Base-by-base conservation (phyloP, 2,329 filamentous ascomycete species). In the Mycosphaerella arachidis region DNA sequence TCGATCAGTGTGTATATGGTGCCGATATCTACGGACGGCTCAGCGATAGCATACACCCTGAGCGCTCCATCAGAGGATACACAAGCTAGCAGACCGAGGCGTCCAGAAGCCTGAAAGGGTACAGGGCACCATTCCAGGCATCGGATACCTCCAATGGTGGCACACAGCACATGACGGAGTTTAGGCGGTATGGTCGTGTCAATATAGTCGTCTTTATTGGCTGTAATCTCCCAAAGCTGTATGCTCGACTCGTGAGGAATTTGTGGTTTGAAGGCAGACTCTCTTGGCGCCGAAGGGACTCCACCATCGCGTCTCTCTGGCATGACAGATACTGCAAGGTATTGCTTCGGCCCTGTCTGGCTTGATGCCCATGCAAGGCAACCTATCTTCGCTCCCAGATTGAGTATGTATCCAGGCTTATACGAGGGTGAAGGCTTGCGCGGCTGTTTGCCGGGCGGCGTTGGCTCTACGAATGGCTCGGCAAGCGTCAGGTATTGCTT, bases 51-150 rank as follows among this genome's bases (percentile, higher is more conserved):
- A 35, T 87, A 68, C 4, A 87, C 76, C 58, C 83, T 76, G 4
- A 84, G 71, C 51, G 71, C 75, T 5, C 85, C 85, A 68, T 88
- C 85, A n/a, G 76, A 78, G 75, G 81, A 86, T 1, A 86, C 71
- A 10, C 78, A 78, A 4, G 82, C 84, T 27, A 87, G 74, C 6
- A 86, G 71, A 0, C 83, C 84, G 37, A 86, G 70, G 51, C 70
- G 67, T 67, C 61, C 68, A 66, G 33, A 63, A 67, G 13, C 60
- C 65, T 27, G 70, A 67, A 48, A 71, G 60, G 27, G 72, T 51
- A 81, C 72, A 10, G 82, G 82, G 69, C 83, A 85, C 84, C 84
- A 88, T 60, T 78, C 76, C 30, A 87, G 72, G 8, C 77, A 74
- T 63, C 78, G 81, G 18, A 84, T 71, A 58, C 82, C 77, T 2